Evolutionary conservation across 1,284 basidiomycete species (phyloP), one percentile per base, ranked within the genome.

Genomic region (Coniferiporia weirii): DNA sequence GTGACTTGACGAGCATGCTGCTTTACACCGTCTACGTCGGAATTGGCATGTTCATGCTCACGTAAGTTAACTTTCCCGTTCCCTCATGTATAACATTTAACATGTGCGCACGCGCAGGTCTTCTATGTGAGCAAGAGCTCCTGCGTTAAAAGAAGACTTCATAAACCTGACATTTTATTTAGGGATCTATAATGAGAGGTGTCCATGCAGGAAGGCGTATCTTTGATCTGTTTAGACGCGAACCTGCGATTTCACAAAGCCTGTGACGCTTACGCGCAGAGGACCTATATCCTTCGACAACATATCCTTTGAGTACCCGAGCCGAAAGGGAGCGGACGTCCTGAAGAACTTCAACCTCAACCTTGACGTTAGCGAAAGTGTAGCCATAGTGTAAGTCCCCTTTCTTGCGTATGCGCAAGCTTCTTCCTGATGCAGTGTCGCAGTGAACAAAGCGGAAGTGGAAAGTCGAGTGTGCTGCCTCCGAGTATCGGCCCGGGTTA

Each of bases 21-120:
- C 84, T 98, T 63, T 98, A 99, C 73, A 95, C 94, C 27, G 91
- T 92, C 19, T 94, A 94, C 67, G 87, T 95, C 46, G 91, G 93
- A 10, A 87, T 82, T 64, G 87, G 89, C 35, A 72, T 91, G 60
- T 84, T 87, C 66, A 89, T 89, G 83, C 75, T 92, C 64, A 88
- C 85, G 89, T 93, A 69, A 68, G 85, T 76, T 49, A 12, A 22
- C n/a, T 34, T 17, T 34, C 34, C 13, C 45, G 10, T 56, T 40
- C 10, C 13, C 38, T 52, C 4, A 60, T 4, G 17, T 7, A 17
- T 15, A 13, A 19, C 13, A 53, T 12, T 5, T 22, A 15, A 12
- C 7, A 19, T 45, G 61, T 56, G 15, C 53, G n/a, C n/a, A n/a
- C n/a, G n/a, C n/a, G 3, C 55, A 83, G 81, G n/a, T 76, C 79